Evolutionary conservation across 169 alveolate species (phyloP).

Genomic region (Plasmodium coatneyi): DNA sequence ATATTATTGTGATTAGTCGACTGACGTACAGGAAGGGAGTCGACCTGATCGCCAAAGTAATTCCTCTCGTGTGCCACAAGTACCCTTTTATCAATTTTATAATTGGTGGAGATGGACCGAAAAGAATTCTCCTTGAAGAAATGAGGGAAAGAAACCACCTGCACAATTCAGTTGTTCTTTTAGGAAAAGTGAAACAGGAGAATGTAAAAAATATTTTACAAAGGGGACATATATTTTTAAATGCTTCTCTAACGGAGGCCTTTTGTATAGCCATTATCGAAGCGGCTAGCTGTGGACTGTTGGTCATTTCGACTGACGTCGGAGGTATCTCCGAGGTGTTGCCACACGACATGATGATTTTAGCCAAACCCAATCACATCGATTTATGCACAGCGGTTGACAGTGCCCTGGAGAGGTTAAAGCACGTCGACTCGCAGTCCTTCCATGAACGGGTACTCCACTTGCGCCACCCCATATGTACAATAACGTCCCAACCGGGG

Average conservation of each 20-base stretch:
- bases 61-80: conserved; percentile 96
- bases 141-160: conserved; percentile 93
- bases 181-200: conserved; percentile 93
- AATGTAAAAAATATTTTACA: conserved; percentile 95
- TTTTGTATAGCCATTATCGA: conserved; percentile 98
- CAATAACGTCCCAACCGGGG: background rate
- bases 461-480: background rate
- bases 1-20: conserved; percentile 95
- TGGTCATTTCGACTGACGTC: conserved; percentile 97
- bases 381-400: conserved; percentile 80
- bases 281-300: conserved; percentile 99
- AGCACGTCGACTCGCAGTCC: conserved; percentile 46
- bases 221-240: conserved; percentile 98
- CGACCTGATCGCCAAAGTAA: conserved; percentile 95
- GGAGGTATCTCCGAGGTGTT: conserved; percentile 98
- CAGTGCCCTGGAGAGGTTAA: conserved; percentile 78
- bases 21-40: conserved; percentile 98
- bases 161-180: conserved; percentile 94
- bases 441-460: conserved; percentile 76
- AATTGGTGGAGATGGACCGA: conserved; percentile 98
- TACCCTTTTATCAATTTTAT: conserved; percentile 92
- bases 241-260: conserved; percentile 98
- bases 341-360: conserved; percentile 83
- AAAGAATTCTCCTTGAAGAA: conserved; percentile 93
- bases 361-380: conserved; percentile 79